Base-by-base conservation (phyloP, 106 monocot species). In the Cymbidium sinense region DNA sequence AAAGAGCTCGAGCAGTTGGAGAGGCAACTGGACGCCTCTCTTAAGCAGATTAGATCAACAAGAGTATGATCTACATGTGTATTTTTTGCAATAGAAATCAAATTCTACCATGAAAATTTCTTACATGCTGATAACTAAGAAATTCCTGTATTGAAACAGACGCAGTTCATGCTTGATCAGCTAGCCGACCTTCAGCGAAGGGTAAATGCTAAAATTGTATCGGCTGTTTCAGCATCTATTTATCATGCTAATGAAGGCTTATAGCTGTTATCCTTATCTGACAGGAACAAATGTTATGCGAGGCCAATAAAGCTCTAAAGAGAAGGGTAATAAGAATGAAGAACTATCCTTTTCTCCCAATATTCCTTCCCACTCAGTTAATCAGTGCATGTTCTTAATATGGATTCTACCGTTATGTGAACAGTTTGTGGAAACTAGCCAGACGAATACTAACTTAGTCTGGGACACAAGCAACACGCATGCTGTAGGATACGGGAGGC, bases 161-260 rank as follows among this genome's bases (percentile, higher is more conserved):
- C 83, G 2, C 83, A 83, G 44, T 43, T 37, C 83, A 83, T 83
- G 83, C 78, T 83, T 29, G 83, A 83, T 41, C 77, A 78, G 58
- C 77, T 83, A 10, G 31, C 78, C 1, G 83, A 83, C 27, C 73
- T 79, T 17, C 70, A 83, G 65, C 51, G 77, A 73, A 52, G 74
- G 83, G 83, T 83, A 78, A 61, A 61, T 41, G 36, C 25, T 31
- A 29, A 77, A 23, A 15, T 20, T 30, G 25, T 43, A 37, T 41
- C 2, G 43, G 3, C 21, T 9, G 25, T 74, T 43, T 23, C 25
- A 65, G 18, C 13, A 13, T 17, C 1, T 39, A 0, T 43, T 3
- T 18, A 25, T 17, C 50, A 19, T 30, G 28, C 27, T 15, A 17
- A 27, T 78, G 30, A 37, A 37, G 36, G 39, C 71, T 31, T 43